Conservation (phyloP, 345 rosid genomes). For the Rhodamnia rubescens region DNA sequence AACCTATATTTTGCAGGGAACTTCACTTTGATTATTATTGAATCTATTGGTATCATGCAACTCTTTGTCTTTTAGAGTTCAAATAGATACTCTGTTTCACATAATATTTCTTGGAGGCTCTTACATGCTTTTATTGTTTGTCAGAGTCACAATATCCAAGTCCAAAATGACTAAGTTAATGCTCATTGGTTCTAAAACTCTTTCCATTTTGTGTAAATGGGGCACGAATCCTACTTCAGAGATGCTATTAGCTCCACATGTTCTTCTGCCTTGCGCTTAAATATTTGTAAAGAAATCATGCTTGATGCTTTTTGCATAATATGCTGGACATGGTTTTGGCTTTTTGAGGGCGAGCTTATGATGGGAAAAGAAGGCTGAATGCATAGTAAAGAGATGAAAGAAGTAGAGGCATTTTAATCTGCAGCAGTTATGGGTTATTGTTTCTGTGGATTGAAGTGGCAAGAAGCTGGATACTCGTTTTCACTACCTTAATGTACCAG, state of each 20-base stretch:
- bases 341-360: background rate
- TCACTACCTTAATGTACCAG: background rate
- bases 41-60: background rate
- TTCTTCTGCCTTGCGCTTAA: background rate
- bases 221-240: background rate
- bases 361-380: background rate
- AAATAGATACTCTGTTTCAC: background rate
- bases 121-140: background rate
- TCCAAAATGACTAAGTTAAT: background rate
- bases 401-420: background rate
- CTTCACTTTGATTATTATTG: background rate
- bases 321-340: background rate
- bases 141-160: background rate
- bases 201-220: background rate
- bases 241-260: background rate
- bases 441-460: background rate
- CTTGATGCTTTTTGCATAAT: background rate
- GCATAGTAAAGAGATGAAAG: background rate
- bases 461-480: background rate
- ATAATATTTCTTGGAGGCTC: background rate
- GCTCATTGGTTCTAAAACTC: background rate
- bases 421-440: background rate
- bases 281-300: background rate
- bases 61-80: background rate
- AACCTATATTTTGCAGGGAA: background rate